Conservation (phyloP, 2,329 filamentous ascomycete genomes). For the Fusarium poae region DNA sequence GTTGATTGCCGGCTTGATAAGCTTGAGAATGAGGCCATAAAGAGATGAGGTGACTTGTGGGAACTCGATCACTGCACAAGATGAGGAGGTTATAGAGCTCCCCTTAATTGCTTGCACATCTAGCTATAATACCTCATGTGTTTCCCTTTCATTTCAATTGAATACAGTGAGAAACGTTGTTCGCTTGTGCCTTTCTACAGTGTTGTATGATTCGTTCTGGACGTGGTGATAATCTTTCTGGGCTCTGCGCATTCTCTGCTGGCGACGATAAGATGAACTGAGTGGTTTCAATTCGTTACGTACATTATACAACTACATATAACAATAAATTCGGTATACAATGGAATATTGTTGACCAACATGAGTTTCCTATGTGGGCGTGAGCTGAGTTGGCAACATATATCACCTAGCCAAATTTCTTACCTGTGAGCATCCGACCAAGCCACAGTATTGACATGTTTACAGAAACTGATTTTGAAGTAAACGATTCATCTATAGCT, state of each 20-base stretch:
- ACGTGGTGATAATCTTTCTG: neutral
- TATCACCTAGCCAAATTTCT: neutral
- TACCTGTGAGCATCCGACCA: too few species aligned
- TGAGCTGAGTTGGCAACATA: neutral
- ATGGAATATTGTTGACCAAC: neutral
- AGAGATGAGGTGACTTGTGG: neutral
- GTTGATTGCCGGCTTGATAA: neutral
- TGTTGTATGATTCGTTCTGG: neutral
- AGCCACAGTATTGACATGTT: neutral
- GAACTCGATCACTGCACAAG: neutral
- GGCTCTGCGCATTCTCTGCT: neutral
- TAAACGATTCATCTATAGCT: neutral
- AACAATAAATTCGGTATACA: too few species aligned
- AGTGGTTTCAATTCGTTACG: neutral
- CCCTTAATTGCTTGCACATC: neutral
- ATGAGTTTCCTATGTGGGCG: neutral
- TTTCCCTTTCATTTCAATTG: neutral
- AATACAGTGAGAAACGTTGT: neutral
- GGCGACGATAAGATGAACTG: neutral
- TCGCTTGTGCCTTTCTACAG: neutral
- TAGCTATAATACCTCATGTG: rapidly evolving
- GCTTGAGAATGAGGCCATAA: neutral
- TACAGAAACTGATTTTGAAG: neutral
- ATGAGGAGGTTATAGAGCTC: neutral
- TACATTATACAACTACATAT: neutral